Percentiles rank a stretch among this genome's conserved stretches.
phyloP scores from a whole-genome alignment of 768 basidiomycete species.

The Ramaria sp. region DNA sequence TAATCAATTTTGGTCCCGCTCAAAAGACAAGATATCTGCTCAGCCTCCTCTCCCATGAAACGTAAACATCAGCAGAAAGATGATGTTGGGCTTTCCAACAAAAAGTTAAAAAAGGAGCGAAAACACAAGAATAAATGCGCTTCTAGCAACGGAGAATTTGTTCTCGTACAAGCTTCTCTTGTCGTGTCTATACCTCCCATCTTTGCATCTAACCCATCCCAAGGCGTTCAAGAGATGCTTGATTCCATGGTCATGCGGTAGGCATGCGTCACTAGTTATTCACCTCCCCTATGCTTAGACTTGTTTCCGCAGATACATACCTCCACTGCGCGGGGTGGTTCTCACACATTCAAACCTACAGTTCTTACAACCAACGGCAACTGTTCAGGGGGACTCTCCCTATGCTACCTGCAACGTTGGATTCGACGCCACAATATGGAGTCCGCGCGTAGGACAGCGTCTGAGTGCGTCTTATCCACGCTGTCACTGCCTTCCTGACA shows the following conservation, averaged over 20 bases:
- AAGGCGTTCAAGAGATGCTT: slow-evolving; percentile 79
- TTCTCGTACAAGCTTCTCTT: slow-evolving; percentile 51
- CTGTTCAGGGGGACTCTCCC: slow-evolving; percentile 74
- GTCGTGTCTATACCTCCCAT: slow-evolving; percentile 70
- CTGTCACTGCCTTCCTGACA: neutral
- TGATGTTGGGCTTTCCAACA: slow-evolving; percentile 19
- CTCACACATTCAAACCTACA: slow-evolving; percentile 72
- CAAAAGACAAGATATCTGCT: neutral
- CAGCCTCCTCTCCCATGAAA: slow-evolving; percentile 27
- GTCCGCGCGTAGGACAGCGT: slow-evolving; percentile 70
- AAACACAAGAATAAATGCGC: slow-evolving; percentile 18
- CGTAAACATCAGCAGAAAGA: slow-evolving; percentile 34
- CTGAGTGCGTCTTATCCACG: slow-evolving; percentile 42
- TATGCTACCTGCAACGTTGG: slow-evolving; percentile 63
- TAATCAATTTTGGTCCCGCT: neutral
- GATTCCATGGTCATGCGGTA: slow-evolving; percentile 96
- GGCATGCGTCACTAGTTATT: slow-evolving; percentile 15
- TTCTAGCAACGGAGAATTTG: slow-evolving; percentile 35
- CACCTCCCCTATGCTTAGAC: neutral
- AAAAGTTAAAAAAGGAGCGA: slow-evolving; percentile 22
- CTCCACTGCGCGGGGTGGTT: slow-evolving; percentile 77
- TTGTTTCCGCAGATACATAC: slow-evolving; percentile 57
- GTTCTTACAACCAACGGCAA: slow-evolving; percentile 54
- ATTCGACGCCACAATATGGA: slow-evolving; percentile 86
- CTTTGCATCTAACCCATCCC: slow-evolving; percentile 60